Conservation (phyloP, 768 basidiomycete genomes). For the Lactarius vividus region DNA sequence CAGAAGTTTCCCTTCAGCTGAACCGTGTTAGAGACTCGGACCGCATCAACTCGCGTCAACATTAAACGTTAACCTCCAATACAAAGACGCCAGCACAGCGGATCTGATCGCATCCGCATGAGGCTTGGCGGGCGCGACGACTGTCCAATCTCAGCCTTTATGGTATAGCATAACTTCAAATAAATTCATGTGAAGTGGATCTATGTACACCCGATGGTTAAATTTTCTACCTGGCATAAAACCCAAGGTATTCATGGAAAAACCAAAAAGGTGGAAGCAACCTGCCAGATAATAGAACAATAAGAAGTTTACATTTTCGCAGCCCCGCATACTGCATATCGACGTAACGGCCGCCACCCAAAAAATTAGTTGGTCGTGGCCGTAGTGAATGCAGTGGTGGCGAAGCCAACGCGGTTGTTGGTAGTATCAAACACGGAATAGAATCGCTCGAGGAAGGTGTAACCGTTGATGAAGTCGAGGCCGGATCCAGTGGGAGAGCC, state of each 20-base stretch:
- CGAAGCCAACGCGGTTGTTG: slow-evolving; percentile 36
- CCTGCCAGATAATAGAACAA: neutral
- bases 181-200: neutral
- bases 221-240: neutral
- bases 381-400: slow-evolving; percentile 35
- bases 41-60: no score
- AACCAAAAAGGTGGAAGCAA: neutral
- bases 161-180: neutral
- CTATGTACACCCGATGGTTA: neutral
- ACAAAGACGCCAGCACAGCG: no score
- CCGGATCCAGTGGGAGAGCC: slow-evolving; percentile 32
- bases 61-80: no score
- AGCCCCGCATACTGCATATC: neutral
- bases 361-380: slow-evolving; percentile 34
- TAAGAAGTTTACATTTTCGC: neutral
- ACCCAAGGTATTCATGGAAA: neutral
- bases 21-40: no score
- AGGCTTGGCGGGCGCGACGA: neutral
- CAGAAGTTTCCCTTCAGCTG: no score
- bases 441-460: slow-evolving; percentile 39
- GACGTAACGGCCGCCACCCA: neutral
- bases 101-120: neutral
- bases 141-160: neutral
- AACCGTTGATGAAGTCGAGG: slow-evolving; percentile 40
- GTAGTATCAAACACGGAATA: slow-evolving; percentile 38